Percentiles rank a stretch among this genome's conserved stretches.
Conservation (phyloP, 768 basidiomycete genomes). For the Chalciporus piperatus region DNA sequence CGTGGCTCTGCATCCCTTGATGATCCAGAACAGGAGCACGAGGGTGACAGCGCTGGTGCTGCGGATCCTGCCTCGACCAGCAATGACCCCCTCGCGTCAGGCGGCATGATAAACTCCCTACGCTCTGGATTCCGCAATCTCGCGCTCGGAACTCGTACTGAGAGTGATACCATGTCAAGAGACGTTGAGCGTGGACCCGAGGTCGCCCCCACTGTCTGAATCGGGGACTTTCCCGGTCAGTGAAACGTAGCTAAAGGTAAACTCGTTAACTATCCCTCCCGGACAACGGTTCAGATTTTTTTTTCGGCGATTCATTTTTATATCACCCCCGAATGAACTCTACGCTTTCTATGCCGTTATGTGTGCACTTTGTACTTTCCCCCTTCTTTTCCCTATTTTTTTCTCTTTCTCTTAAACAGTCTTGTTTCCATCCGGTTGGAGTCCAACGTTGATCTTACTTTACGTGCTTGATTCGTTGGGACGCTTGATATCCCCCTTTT, state of each 20-base stretch:
- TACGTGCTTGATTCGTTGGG: background rate
- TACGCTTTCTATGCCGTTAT: background rate
- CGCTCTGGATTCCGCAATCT: constrained; percentile 30
- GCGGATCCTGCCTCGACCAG: background rate
- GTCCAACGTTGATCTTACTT: background rate
- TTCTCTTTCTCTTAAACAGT: background rate
- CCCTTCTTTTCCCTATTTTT: background rate
- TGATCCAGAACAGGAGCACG: constrained; percentile 24
- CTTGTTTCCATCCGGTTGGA: background rate
- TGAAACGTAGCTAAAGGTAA: background rate
- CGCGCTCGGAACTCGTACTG: constrained; percentile 14
- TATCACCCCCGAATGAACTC: background rate
- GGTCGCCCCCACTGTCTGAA: constrained; percentile 8
- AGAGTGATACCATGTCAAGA: constrained; percentile 28
- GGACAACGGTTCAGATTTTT: background rate
- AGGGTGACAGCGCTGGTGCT: background rate
- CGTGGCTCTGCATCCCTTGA: constrained; percentile 26
- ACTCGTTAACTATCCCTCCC: background rate
- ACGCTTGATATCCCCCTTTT: background rate
- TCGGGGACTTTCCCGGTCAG: background rate
- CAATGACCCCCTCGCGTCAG: constrained; percentile 13
- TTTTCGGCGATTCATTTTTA: background rate
- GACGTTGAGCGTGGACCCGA: constrained; percentile 28
- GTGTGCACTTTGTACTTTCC: background rate
- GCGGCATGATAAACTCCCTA: constrained; percentile 22